Percentiles rank a stretch among this genome's conserved stretches.
Evolutionary conservation across 2,329 filamentous ascomycete species (phyloP).

Genomic region (Botrytis pseudocinerea): DNA sequence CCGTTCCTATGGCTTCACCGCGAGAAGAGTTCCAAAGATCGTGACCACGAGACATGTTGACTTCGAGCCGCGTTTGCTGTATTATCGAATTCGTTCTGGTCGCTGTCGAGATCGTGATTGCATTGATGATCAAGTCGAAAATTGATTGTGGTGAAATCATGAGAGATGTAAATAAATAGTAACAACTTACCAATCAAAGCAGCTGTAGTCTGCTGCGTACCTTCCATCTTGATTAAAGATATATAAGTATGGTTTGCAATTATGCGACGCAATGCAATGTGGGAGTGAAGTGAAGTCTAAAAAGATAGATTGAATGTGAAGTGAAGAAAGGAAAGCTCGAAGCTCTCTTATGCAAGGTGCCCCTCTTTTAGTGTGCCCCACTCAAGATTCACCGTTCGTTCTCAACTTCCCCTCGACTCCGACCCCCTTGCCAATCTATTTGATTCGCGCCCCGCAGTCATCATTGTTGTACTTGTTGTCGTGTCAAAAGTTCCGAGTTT

Average conservation of each 20-base stretch:
- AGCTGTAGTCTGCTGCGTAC: constrained; percentile 34
- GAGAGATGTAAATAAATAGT: constrained; percentile 19
- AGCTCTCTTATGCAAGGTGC: constrained; percentile 12
- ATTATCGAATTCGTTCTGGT: neutral
- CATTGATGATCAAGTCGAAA: neutral
- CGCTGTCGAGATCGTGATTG: neutral
- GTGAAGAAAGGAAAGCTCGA: constrained; percentile 4
- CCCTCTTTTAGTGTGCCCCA: constrained; percentile 13
- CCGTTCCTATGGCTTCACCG: neutral
- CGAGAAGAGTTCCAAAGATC: neutral
- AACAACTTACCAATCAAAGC: constrained; percentile 36
- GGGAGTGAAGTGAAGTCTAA: constrained; percentile 9
- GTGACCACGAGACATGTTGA: neutral
- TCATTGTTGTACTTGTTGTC: constrained; percentile 23
- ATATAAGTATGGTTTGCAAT: constrained; percentile 14
- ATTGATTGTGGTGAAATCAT: neutral
- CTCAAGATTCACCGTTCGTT: neutral
- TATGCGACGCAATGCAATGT: neutral
- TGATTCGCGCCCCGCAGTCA: constrained; percentile 18
- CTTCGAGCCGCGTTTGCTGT: neutral
- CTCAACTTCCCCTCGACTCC: neutral
- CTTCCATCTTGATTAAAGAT: constrained; percentile 34
- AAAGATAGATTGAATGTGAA: constrained; percentile 13
- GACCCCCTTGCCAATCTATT: neutral
- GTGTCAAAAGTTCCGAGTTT: constrained; percentile 7